Base-by-base conservation (phyloP, 2,329 filamentous ascomycete species). In the Trichoderma afroharzianum region DNA sequence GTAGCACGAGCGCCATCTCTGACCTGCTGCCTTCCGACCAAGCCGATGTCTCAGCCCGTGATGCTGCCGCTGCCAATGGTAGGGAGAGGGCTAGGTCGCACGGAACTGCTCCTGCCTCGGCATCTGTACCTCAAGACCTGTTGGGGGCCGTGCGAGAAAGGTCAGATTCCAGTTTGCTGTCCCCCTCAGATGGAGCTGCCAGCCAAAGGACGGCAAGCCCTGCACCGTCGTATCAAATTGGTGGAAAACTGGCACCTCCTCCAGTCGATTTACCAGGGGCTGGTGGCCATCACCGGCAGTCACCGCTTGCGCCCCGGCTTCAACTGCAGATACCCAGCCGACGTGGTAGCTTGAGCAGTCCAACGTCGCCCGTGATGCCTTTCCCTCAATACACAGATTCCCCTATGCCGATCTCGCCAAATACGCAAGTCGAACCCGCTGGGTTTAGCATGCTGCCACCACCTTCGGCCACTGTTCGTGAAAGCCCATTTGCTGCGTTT, bases 351-450 rank as follows among this genome's bases (percentile, higher is more conserved):
- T 79, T 81, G 30, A 87, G 84, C 70, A 82, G 82, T 28, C 78
- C 78, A 24, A 86, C 86, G 0, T 85, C 86, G 2, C 84, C 86
- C 1, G 80, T 85, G 5, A 87, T 88, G 4, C 91, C 92, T 5
- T 95, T 96, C 73, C 93, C 93, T 1, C 80, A 84, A 6, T 93
- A 90, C 74, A 85, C 86, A 3, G 92, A 95, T 73, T 88, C 86
- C 1, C 86, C 87, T 1, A 76, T 82, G 30, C 69, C 80, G 6
- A 76, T 86, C 59, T 83, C 84, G 1, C 84, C 86, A 7, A 78
- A 81, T 67, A 78, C 79, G 11, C 78, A 81, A 8, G 75, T 75
- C 36, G 81, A 84, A 14, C 83, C 83, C 7, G 84, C 87, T 21
- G 64, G 36, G 1, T 90, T 90, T 74, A 84, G 91, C 69, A 84